These are phyloP conservation scores for Evernia prunastri DNA, from an alignment of 495 filamentous ascomycete genomes.

Conservation along the genomic window DNA sequence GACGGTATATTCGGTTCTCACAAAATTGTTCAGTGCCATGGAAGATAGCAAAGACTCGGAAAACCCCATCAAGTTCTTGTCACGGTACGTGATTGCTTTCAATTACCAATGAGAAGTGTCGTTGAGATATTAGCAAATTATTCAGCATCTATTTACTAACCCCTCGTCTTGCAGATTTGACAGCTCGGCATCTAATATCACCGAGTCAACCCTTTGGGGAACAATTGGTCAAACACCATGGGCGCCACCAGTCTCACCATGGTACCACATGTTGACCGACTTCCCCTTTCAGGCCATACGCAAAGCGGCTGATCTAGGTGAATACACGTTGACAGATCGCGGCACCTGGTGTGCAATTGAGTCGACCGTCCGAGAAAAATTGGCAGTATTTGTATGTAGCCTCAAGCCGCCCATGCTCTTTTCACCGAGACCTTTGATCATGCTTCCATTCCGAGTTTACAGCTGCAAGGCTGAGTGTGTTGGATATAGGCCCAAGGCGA, in stretches of 20 bases:
- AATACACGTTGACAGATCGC: constrained; percentile 42
- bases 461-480: background rate
- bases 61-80: constrained; percentile 34
- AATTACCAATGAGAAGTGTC: too few species aligned
- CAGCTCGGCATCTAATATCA: constrained; percentile 45
- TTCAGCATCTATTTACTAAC: background rate
- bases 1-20: constrained; percentile 32
- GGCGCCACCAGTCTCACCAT: constrained; percentile 37
- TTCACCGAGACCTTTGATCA: too few species aligned
- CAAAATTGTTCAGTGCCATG: constrained; percentile 30
- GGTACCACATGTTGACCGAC: constrained; percentile 42
- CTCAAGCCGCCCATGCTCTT: too few species aligned
- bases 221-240: constrained; percentile 41
- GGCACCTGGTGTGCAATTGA: constrained; percentile 37
- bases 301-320: constrained; percentile 32
- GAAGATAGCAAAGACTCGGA: constrained; percentile 23
- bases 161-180: constrained; percentile 28
- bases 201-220: constrained; percentile 41
- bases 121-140: too few species aligned
- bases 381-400: constrained; percentile 31
- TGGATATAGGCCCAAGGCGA: constrained; percentile 18
- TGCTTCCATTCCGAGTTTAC: too few species aligned
- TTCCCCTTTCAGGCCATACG: constrained; percentile 40
- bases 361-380: constrained; percentile 24
- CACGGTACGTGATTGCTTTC: constrained; percentile 21